Base-by-base conservation (phyloP, 345 rosid species). In the Melaleuca quinquenervia region DNA sequence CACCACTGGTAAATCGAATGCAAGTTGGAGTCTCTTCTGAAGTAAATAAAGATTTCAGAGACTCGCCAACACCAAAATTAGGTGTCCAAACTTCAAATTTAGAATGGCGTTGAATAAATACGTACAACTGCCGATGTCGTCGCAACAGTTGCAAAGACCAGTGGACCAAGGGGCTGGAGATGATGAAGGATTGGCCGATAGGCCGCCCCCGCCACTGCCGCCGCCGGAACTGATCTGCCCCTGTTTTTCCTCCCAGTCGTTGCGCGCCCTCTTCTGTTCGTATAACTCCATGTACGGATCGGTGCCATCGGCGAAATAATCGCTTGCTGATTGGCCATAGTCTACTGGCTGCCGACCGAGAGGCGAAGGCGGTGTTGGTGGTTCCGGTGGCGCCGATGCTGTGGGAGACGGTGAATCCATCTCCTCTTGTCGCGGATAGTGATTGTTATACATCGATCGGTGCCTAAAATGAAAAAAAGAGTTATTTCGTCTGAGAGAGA, bases 61-160 rank as follows among this genome's bases (percentile, higher is more conserved):
- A 55, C 62, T 55, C 62, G 3, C 62, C 36, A 60, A 6, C 74
- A 62, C 75, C 75, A 62, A 29, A 53, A 29, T 11, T 16, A 3
- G 45, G 45, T 8, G 22, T 64, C 16, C 44, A 32, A 32, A 64
- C 45, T 64, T 29, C 76, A 64, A 16, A 29, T 51, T 16, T 29
- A 64, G 74, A 60, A 29, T 15, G 52, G 48, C 78, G 24, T 84
- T 78, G 8, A 5, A 22, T 8, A 32, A 49, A 41, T 18, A 88
- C 90, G 82, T 82, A 86, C 96, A 94, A 87, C 82, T 91, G 84
- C 83, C 85, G 76, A 87, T 13, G 86, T 94, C 93, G 12, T 86
- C 74, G 54, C 90, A 91, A 36, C 93, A 92, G 86, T 86, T 88
- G 82, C 94, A 94, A 16, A 94, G 93, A 84, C 90, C 89, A 41